Base-by-base conservation (phyloP, 2,329 filamentous ascomycete genomes). In the Drechslerella stenobrocha region DNA sequence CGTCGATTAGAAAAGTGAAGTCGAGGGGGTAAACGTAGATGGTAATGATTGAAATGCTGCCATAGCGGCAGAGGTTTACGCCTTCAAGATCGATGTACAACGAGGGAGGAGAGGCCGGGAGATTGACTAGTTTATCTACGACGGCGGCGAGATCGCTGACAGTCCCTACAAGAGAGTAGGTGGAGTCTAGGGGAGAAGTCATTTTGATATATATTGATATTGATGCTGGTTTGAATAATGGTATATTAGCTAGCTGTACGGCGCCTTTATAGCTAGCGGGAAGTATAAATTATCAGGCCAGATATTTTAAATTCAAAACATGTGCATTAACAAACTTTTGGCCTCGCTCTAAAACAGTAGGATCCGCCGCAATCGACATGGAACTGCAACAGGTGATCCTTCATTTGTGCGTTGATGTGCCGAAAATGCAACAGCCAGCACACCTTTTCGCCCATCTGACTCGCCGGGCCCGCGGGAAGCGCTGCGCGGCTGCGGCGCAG, bases 11-110 rank as follows among this genome's bases (percentile, higher is more conserved):
- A 70, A 79, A 79, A 3, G 74, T 75, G 1, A 70, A 52, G 11
- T 75, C 56, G 1, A 30, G 53, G 0, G 75, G 74, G 1, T 70
- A 60, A 32, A 78, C 70, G 30, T 77, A 75, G 2, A 82, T 71
- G 15, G 76, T 74, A 0, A 82, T 22, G n/a, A 82, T 76, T 0
- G 80, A 80, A 11, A 82, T 73, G 3, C 74, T 76, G 1, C 80
- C 80, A 11, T 78, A 30, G 2, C 79, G 74, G 8, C 70, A 73
- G 5, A 82, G 77, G 6, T 79, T 74, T 5, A 76, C 73, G 1
- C 80, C 80, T 73, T 83, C 80, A 0, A 82, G 70, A 60, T 82
- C 80, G 11, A 83, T 23, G 70, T 77, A 82, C 2, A 82, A 72
- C n/a, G 76, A 75, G 4, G 71, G 76, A 2, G 74, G 74, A 1